Percentiles rank a stretch among this genome's conserved stretches.
Evolutionary conservation across 441 rosid genomes (phyloP).

Genomic region (Rhodomyrtus psidioides): DNA sequence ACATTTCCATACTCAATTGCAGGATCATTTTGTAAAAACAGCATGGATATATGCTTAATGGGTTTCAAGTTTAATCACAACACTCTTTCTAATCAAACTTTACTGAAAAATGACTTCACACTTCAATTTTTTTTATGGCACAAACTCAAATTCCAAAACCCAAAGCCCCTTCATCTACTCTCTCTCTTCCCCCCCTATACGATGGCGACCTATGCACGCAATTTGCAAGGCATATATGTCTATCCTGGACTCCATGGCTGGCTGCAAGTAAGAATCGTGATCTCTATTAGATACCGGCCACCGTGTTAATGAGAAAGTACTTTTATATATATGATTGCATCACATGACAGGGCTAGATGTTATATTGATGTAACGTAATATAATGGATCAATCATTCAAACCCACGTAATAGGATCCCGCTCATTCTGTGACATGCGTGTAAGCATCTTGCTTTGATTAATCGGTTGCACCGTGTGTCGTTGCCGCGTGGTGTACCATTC

Average conservation of each 20-base stretch:
- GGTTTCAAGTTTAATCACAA: neutral
- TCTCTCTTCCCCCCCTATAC: too few relatives aligned
- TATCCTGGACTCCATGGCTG: too few relatives aligned
- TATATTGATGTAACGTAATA: too few relatives aligned
- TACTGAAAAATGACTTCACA: neutral
- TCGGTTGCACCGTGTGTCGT: rapidly evolving
- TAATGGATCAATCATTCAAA: rapidly evolving
- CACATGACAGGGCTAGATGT: rapidly evolving
- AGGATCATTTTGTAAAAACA: too few relatives aligned
- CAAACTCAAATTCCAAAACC: neutral
- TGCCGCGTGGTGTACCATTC: rapidly evolving
- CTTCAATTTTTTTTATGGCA: neutral
- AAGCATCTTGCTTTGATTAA: neutral
- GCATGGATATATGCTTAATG: rapidly evolving
- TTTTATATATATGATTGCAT: rapidly evolving
- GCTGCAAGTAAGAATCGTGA: too few relatives aligned
- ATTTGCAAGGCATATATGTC: too few relatives aligned
- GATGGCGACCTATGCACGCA: too few relatives aligned
- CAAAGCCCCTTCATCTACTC: too few relatives aligned
- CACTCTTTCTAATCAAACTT: neutral
- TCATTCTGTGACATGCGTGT: rapidly evolving
- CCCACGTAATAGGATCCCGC: rapidly evolving
- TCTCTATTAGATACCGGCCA: rapidly evolving
- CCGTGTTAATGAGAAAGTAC: neutral
- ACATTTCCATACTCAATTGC: too few relatives aligned